Base-by-base conservation (phyloP, 2,329 filamentous ascomycete species). In the Cladosporium sp. region DNA sequence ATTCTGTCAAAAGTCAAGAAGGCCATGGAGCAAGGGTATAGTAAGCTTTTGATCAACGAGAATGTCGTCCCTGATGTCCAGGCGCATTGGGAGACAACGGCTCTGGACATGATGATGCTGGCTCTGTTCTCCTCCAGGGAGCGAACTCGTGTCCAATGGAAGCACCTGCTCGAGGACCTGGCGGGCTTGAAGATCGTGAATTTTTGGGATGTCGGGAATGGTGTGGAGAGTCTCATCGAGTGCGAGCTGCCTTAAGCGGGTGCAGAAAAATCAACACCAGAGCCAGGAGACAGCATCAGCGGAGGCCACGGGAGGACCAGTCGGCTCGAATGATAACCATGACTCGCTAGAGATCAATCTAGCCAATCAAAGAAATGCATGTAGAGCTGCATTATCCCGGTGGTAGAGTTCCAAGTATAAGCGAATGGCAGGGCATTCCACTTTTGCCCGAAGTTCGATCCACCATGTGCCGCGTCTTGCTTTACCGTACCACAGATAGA, bases 51-150 rank as follows among this genome's bases (percentile, higher is more conserved):
- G 38, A 54, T 63, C 32, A 52, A 58, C 40, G 60, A 64, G 39
- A 52, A 54, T 12, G 50, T 62, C 7, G 50, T 62, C 29, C 55
- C 58, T 7, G 55, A 57, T 15, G 39, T 53, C 16, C 41, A 50
- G 12, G 49, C 46, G 2, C 51, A 57, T 13, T 51, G 41, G 50
- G 43, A 47, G 18, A 16, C 42, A 12, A 53, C 58, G 7, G 51
- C 43, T 11, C 53, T 72, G 29, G 72, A 76, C 56, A 59, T 72
- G 45, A 59, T 66, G 29, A 72, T 76, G 71, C 68, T 74, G 67
- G 53, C 54, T 11, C 55, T 64, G 5, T 57, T 68, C 40, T 63
- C 63, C 2, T 63, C 65, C 1, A 59, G 61, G 46, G 70, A 75
- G 55, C 60, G 71, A 18, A 72, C 67, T 1, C 67, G 70, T 52